Evolutionary conservation across 225 moss, liverwort and hornwort genomes (phyloP).

Genomic region (Marchantia paleacea): DNA sequence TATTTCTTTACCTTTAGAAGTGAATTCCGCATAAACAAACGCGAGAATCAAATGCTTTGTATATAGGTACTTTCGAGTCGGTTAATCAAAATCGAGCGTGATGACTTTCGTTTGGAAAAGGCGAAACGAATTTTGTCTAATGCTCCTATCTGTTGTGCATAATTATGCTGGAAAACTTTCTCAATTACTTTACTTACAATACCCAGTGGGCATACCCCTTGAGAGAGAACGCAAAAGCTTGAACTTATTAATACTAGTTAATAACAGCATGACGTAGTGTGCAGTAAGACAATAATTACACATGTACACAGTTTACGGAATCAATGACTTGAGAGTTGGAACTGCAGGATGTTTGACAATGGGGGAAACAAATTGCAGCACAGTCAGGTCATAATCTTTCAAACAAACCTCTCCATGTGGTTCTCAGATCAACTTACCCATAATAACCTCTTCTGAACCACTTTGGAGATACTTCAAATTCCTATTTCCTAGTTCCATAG

Average conservation of each 20-base stretch:
- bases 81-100: too few species aligned
- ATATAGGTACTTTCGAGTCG: background rate
- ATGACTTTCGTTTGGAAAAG: background rate
- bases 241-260: background rate
- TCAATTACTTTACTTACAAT: background rate
- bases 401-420: too few species aligned
- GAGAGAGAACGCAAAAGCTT: background rate
- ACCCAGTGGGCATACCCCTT: background rate
- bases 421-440: too few species aligned
- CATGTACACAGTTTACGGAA: background rate
- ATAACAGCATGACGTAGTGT: background rate
- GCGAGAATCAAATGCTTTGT: background rate
- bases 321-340: background rate
- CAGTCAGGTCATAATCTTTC: slow-evolving; percentile 14
- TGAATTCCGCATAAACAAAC: background rate
- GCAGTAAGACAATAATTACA: background rate
- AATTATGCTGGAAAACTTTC: background rate
- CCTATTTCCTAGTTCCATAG: too few species aligned
- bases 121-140: background rate
- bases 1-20: slow-evolving; percentile 1
- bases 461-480: too few species aligned
- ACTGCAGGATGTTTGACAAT: slow-evolving; percentile 3
- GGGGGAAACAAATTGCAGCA: background rate
- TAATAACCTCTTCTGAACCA: too few species aligned
- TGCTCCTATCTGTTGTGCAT: background rate